Percentiles rank a stretch among this genome's conserved stretches.
phyloP scores from a whole-genome alignment of 208 protist species.

The Acanthamoeba triangularis region DNA sequence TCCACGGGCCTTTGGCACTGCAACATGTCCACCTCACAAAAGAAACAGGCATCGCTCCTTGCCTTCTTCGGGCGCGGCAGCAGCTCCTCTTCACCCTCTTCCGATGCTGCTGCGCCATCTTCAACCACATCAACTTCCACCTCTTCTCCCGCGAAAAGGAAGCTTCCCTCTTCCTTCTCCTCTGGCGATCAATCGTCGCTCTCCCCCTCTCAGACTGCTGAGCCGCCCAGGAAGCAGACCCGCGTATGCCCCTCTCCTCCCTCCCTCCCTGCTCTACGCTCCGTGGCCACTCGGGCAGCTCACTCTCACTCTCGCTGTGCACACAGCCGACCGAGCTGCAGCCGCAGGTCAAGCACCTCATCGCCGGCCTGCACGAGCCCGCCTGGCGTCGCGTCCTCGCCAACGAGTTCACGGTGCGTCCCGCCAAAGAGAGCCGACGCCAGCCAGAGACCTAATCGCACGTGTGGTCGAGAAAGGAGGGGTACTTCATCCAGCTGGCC shows the following conservation, averaged over 20 bases:
- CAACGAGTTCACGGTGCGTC: constrained; percentile 37
- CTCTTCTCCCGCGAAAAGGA: constrained; percentile 10
- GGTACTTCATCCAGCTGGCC: constrained; percentile 74
- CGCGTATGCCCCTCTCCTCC: not conserved
- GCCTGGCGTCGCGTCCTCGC: constrained; percentile 24
- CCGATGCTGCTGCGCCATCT: not conserved
- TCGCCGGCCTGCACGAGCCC: not conserved
- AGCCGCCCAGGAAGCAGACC: not conserved
- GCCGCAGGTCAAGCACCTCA: constrained; percentile 36
- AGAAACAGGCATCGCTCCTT: not conserved
- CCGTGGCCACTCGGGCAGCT: not conserved
- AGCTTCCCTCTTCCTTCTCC: not conserved
- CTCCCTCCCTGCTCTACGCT: not conserved
- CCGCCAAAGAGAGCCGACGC: not conserved
- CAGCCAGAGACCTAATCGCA: no score
- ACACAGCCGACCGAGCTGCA: not conserved
- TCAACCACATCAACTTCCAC: not conserved
- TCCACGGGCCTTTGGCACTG: not conserved
- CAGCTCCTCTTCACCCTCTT: not conserved
- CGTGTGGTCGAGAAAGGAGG: not conserved
- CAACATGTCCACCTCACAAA: not conserved
- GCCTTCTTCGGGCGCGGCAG: constrained; percentile 11
- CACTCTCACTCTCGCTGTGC: not conserved
- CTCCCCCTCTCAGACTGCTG: not conserved
- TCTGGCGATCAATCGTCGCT: not conserved